phyloP scores from a whole-genome alignment of 257 asterid genomes.

The Phtheirospermum japonicum region DNA sequence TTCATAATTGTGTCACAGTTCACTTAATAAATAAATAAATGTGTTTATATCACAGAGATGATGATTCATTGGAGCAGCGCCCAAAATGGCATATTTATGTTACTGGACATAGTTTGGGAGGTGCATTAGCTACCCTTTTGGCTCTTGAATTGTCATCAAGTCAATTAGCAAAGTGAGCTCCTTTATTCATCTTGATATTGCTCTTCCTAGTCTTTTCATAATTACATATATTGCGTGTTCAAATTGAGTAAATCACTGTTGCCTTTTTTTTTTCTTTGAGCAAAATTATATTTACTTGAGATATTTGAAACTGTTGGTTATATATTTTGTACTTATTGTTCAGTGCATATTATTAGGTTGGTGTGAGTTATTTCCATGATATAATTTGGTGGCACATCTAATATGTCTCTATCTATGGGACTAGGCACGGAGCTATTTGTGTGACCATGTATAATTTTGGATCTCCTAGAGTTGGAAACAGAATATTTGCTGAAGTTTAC shows the following conservation, averaged over 20 bases:
- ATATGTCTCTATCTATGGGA: constrained; percentile 21
- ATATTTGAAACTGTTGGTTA: background rate
- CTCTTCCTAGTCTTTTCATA: constrained; percentile 17
- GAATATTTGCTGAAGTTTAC: constrained; percentile 83
- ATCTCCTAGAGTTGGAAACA: constrained; percentile 97
- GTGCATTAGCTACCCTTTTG: constrained; percentile 95
- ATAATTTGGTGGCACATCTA: background rate
- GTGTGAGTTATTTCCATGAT: constrained; percentile 1
- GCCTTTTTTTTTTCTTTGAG: background rate
- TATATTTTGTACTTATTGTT: background rate
- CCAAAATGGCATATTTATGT: constrained; percentile 83
- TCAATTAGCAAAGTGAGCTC: constrained; percentile 78
- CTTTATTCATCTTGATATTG: constrained; percentile 21
- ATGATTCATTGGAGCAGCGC: constrained; percentile 45
- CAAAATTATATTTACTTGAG: background rate
- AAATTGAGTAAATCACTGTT: too few relatives aligned
- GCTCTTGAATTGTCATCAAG: constrained; percentile 89
- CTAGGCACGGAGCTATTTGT: constrained; percentile 71
- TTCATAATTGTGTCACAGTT: background rate
- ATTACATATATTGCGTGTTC: background rate
- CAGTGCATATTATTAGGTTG: constrained; percentile 18
- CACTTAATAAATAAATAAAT: constrained; percentile 16
- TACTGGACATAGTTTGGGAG: constrained; percentile 98
- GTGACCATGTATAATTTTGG: constrained; percentile 97
- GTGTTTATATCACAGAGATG: constrained; percentile 42